Base-by-base conservation (phyloP, 805 yeast genomes). In the Candida ipomoeae region DNA sequence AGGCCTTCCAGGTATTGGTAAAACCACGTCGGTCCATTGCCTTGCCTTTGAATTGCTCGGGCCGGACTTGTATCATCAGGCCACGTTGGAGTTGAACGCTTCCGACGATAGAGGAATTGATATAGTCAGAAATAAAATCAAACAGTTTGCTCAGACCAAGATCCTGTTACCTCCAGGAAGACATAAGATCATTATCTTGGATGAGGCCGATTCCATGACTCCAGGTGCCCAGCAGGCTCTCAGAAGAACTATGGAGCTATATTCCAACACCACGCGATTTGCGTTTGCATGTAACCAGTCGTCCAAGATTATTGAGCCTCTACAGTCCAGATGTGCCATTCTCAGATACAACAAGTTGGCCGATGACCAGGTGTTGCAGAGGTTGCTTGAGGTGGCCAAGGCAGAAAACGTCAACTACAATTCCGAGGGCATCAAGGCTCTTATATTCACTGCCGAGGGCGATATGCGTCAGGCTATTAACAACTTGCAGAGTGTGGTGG, bases 391-490 rank as follows among this genome's bases (percentile, higher is more conserved):
- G 60, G 79, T 94, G 20, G 78, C 84, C 42, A 76, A 84, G 56
- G 61, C 68, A 2, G 98, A 94, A 65, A 65, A 82, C 40, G 87
- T 92, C 13, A 74, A 89, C 62, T 87, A 81, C 67, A 82, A 91
- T 15, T 87, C 89, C 54, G 97, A 89, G 66, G 99, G 99, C 0
- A 69, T 94, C 34, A 89, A 89, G 57, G 98, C 99, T 0, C 77
- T 94, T 52, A 83, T 94, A 14, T 94, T 94, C 70, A 85, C 97
- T 0, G 95, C 97, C 0, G 99, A 94, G 64, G 99, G 99, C 52
- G 99, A 94, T 65, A 92, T 94, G 99, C 83, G 99, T 67, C 99
- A 94, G 68, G 99, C 98, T 0, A 80, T 94, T 44, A 94, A 94
- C 64, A 94, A 94, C 67, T 66, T 94, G 52, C 99, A 94, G 65